Conservation (phyloP, 2,329 filamentous ascomycete species). For the Aspergillus flavus region DNA sequence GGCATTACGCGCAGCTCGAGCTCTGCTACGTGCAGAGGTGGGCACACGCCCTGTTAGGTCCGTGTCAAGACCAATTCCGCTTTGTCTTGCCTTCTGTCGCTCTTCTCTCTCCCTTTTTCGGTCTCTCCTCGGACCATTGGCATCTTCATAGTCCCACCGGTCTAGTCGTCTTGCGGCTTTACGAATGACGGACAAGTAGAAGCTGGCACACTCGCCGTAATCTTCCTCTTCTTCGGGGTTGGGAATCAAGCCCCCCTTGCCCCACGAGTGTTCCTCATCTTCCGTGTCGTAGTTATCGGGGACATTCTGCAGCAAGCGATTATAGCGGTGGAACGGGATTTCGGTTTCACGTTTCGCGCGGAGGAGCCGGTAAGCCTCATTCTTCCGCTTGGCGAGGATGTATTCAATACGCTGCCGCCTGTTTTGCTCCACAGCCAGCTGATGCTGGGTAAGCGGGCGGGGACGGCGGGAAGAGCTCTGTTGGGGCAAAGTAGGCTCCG, state of each 20-base stretch:
- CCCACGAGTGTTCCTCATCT: constrained; percentile 46
- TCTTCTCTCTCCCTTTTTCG: constrained; percentile 42
- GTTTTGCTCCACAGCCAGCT: constrained; percentile 53
- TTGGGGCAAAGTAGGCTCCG: constrained; percentile 35
- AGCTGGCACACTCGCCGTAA: constrained; percentile 50
- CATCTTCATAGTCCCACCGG: constrained; percentile 49
- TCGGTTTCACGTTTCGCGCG: constrained; percentile 42
- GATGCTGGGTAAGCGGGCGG: constrained; percentile 53
- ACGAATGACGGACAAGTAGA: constrained; percentile 46
- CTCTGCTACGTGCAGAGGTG: constrained; percentile 25
- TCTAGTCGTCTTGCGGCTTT: constrained; percentile 48
- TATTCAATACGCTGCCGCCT: constrained; percentile 52
- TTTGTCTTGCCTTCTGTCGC: constrained; percentile 36
- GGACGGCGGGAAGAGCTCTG: constrained; percentile 42
- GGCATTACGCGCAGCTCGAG: constrained; percentile 28
- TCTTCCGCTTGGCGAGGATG: constrained; percentile 46
- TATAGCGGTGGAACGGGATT: constrained; percentile 44
- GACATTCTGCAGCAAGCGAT: constrained; percentile 45
- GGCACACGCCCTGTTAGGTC: constrained; percentile 23
- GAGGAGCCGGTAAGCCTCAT: constrained; percentile 40
- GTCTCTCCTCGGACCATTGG: constrained; percentile 42
- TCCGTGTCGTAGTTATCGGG: constrained; percentile 52
- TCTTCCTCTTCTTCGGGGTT: constrained; percentile 49
- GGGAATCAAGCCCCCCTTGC: constrained; percentile 46
- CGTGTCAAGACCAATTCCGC: constrained; percentile 22